Evolutionary conservation across 2,329 filamentous ascomycete genomes (phyloP).

Genomic region (Calonectria leucothoes): DNA sequence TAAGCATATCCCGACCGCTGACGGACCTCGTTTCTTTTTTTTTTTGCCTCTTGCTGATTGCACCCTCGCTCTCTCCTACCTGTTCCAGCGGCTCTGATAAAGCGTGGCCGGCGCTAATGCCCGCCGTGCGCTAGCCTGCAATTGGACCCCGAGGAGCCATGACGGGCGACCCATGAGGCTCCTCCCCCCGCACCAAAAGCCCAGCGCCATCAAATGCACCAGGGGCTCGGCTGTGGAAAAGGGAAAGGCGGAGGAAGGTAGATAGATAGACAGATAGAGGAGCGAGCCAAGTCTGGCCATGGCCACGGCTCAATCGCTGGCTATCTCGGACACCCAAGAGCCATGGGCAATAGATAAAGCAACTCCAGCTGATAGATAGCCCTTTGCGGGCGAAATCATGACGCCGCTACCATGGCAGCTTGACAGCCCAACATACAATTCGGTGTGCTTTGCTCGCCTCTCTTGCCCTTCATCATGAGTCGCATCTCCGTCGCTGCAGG

Average conservation of each 20-base stretch:
- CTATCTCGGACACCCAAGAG: not conserved
- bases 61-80: not conserved
- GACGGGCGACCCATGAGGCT: not conserved
- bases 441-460: not conserved
- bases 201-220: not conserved
- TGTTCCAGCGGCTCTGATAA: conserved; percentile 1
- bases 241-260: not conserved
- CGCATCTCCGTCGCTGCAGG: not conserved
- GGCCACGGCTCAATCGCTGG: not conserved
- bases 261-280: no score
- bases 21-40: no score
- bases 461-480: not conserved
- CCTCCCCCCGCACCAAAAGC: not conserved
- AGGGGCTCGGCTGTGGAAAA: not conserved
- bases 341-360: not conserved
- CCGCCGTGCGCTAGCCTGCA: not conserved
- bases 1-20: not conserved
- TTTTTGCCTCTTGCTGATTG: not conserved
- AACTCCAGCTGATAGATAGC: not conserved
- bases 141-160: not conserved
- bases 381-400: not conserved
- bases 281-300: not conserved
- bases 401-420: no score
- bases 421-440: not conserved
- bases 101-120: not conserved